Evolutionary conservation across 139 green algal genomes (phyloP).

Genomic region (Raphidocelis subcapitata): DNA sequence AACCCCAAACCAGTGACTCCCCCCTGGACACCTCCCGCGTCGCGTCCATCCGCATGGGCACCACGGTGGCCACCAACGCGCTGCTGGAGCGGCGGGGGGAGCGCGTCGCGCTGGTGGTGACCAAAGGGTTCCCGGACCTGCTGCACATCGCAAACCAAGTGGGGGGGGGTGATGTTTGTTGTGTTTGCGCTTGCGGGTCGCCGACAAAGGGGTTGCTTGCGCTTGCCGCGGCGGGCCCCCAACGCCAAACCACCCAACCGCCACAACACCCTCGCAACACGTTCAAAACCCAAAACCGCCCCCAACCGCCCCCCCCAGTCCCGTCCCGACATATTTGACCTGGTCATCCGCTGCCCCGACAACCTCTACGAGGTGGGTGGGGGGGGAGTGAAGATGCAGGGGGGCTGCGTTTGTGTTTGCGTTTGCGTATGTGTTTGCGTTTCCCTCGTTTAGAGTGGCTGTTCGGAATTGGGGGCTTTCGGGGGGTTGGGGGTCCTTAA

Average conservation of each 20-base stretch:
- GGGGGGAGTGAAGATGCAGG: not conserved
- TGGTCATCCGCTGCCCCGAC: slow-evolving; percentile 63
- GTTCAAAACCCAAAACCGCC: not conserved
- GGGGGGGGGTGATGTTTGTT: not conserved
- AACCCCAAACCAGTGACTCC: slow-evolving; percentile 14
- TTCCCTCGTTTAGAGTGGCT: not conserved
- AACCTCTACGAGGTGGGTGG: slow-evolving; percentile 44
- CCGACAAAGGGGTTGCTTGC: too few species aligned
- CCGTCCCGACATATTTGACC: slow-evolving; percentile 90
- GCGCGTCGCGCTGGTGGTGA: slow-evolving; percentile 78
- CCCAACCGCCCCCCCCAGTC: slow-evolving; percentile 39
- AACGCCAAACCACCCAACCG: too few species aligned
- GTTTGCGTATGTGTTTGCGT: too few species aligned
- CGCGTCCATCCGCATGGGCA: slow-evolving; percentile 90
- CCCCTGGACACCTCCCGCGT: slow-evolving; percentile 85
- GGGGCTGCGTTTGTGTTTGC: too few species aligned
- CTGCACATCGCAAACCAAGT: slow-evolving; percentile 95
- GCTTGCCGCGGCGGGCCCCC: too few species aligned
- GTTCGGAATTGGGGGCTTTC: too few species aligned
- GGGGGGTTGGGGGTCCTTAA: too few species aligned
- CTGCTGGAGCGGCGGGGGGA: slow-evolving; percentile 90
- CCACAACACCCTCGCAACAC: too few species aligned
- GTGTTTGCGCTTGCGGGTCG: not conserved
- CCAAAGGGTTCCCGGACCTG: slow-evolving; percentile 87
- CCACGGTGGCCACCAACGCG: slow-evolving; percentile 94